These are phyloP conservation scores for Cercospora brassicicola DNA, from an alignment of 2,329 filamentous ascomycete genomes.

Conservation along the genomic window DNA sequence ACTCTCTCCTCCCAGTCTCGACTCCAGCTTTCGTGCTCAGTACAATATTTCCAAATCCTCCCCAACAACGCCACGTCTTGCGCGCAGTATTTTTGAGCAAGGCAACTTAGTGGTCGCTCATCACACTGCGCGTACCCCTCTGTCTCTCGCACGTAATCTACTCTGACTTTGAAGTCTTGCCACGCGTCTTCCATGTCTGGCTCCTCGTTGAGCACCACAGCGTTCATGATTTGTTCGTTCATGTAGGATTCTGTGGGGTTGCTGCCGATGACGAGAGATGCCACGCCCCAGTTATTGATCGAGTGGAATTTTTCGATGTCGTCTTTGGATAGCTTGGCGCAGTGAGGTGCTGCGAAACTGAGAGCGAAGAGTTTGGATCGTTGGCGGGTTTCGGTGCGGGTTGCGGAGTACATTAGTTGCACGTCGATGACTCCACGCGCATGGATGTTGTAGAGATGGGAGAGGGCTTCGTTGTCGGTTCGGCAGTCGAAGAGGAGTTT, in stretches of 20 bases:
- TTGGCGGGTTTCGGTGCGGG: conserved; percentile 22
- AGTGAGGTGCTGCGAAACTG: background rate
- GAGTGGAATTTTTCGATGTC: background rate
- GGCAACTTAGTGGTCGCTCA: background rate
- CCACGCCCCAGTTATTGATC: background rate
- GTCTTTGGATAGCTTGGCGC: background rate
- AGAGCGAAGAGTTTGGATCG: background rate
- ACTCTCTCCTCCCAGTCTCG: background rate
- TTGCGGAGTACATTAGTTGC: conserved; percentile 57
- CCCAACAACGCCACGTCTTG: background rate
- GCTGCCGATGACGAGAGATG: background rate
- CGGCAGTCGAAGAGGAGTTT: conserved; percentile 62
- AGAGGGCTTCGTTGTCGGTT: conserved; percentile 58
- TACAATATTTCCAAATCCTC: background rate
- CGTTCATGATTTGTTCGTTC: background rate
- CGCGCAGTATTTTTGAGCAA: background rate
- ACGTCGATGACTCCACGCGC: conserved; percentile 54
- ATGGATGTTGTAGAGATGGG: conserved; percentile 34
- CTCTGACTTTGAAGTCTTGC: background rate
- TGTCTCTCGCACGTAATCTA: background rate
- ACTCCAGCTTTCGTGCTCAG: background rate
- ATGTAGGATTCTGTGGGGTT: background rate
- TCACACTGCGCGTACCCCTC: background rate
- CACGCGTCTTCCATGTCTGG: background rate
- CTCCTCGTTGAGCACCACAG: background rate